Evolutionary conservation across 1,284 basidiomycete species (phyloP).

Genomic region (Sanghuangporus weigelae): DNA sequence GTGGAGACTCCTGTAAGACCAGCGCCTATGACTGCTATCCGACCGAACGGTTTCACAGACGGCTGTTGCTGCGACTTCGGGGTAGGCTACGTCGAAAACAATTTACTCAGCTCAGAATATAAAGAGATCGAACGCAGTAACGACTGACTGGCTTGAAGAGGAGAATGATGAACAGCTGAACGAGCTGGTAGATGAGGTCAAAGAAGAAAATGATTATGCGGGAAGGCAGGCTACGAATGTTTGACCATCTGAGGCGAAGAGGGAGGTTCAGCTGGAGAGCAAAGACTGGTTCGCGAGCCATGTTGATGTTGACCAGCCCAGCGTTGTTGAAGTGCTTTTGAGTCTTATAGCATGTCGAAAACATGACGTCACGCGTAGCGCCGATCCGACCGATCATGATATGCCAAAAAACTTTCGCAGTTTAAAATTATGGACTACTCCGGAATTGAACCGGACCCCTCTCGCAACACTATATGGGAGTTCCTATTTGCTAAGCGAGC

Average conservation of each 20-base stretch:
- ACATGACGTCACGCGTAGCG: neutral
- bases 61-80: conserved; percentile 28
- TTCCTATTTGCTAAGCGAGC: neutral
- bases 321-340: neutral
- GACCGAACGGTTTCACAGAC: conserved; percentile 30
- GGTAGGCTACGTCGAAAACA: conserved; percentile 14
- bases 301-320: neutral
- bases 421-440: no score
- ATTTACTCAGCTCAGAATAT: conserved; percentile 15
- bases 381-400: no score
- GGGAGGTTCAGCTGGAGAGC: neutral
- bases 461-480: no score
- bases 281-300: neutral
- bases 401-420: no score
- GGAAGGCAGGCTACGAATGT: conserved; percentile 1
- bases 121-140: neutral
- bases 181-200: conserved; percentile 32
- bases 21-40: conserved; percentile 49
- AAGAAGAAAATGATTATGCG: conserved; percentile 24
- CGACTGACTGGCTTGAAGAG: conserved; percentile 38
- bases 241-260: conserved; percentile 5
- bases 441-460: no score
- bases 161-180: conserved; percentile 34
- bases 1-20: conserved; percentile 47
- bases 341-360: neutral